Base-by-base conservation (phyloP, 2,329 filamentous ascomycete genomes). In the Fusarium haematococcum region DNA sequence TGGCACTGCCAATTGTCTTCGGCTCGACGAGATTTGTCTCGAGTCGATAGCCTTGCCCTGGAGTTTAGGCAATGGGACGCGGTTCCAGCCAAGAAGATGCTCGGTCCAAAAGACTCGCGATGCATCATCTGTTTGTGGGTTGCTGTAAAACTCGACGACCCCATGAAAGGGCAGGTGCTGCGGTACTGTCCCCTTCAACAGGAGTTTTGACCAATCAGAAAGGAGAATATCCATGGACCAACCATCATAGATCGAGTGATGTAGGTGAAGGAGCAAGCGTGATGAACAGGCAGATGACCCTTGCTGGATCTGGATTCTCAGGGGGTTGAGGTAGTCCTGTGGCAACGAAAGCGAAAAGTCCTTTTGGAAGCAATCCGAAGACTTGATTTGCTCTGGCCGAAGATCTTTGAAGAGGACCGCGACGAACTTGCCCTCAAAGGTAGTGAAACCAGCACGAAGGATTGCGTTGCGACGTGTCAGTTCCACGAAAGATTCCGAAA, bases 211-310 rank as follows among this genome's bases (percentile, higher is more conserved):
- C 6, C 97, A 83, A 79, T 98, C 94, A 30, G 88, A 84, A 16
- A 94, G 76, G 0, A 97, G 82, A 33, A 96, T 85, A 61, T 98
- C 93, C 79, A 95, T 88, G 0, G 95, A 95, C 95, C 95, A 98
- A n/a, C 95, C 95, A 81, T 98, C 95, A 79, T 97, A 98, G 1
- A 97, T 81, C 1, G 94, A 91, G 82, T 98, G 95, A 79, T 97
- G 95, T 0, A 97, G 85, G 14, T 92, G 86, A 52, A 94, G 63
- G 13, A 89, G 81, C 5, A 80, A 59, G 10, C 84, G 75, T 35
- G 79, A 77, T 4, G 79, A 64, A 6, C 79, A 59, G 10, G 33
- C 23, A 20, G 74, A 20, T 9, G 76, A 20, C 9, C 61, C 35
- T 14, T 75, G 75, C 10, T 63, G 45, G 2, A 95, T 82, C 68